Evolutionary conservation across 2,329 filamentous ascomycete genomes (phyloP).

Genomic region (Cryphonectria parasitica): DNA sequence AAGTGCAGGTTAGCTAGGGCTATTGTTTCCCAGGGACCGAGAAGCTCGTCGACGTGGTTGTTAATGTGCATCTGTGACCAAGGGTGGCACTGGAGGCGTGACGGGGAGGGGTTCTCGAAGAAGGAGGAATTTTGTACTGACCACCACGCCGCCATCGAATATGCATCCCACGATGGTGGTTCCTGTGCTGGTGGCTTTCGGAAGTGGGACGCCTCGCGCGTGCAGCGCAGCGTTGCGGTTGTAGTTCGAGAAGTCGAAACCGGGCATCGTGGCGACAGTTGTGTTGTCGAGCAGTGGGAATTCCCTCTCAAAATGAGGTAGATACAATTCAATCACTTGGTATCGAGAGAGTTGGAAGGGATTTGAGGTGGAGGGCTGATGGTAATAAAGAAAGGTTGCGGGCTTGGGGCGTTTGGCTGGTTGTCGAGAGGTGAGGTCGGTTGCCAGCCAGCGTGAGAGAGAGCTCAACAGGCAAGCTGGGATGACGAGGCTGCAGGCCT

Average conservation of each 20-base stretch:
- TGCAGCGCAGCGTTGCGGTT: slow-evolving; percentile 98
- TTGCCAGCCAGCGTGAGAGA: slow-evolving; percentile 23
- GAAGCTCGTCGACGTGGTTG: slow-evolving; percentile 1
- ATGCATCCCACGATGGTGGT: slow-evolving; percentile 98
- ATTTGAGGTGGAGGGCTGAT: slow-evolving; percentile 13
- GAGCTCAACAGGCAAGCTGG: slow-evolving; percentile 40
- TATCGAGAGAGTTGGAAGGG: slow-evolving; percentile 3
- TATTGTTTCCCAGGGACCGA: not conserved
- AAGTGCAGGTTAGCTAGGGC: not conserved
- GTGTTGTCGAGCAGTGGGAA: slow-evolving; percentile 4
- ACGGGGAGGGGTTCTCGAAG: not conserved
- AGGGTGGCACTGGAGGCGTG: not conserved
- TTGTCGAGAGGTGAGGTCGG: slow-evolving; percentile 6
- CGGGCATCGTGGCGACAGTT: slow-evolving; percentile 70
- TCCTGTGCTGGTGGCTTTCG: slow-evolving; percentile 97
- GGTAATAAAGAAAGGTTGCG: slow-evolving; percentile 6
- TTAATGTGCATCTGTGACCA: not conserved
- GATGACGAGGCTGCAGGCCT: slow-evolving; percentile 60
- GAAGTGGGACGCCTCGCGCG: slow-evolving; percentile 88
- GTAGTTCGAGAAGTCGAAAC: slow-evolving; percentile 99
- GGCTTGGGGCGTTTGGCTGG: slow-evolving; percentile 5
- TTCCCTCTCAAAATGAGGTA: not conserved
- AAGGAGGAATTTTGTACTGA: slow-evolving; percentile 48
- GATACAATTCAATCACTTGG: not conserved
- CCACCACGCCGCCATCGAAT: slow-evolving; percentile 94